Percentiles rank a stretch among this genome's conserved stretches.
phyloP scores from a whole-genome alignment of 441 rosid genomes.

The Theobroma grandiflorum region DNA sequence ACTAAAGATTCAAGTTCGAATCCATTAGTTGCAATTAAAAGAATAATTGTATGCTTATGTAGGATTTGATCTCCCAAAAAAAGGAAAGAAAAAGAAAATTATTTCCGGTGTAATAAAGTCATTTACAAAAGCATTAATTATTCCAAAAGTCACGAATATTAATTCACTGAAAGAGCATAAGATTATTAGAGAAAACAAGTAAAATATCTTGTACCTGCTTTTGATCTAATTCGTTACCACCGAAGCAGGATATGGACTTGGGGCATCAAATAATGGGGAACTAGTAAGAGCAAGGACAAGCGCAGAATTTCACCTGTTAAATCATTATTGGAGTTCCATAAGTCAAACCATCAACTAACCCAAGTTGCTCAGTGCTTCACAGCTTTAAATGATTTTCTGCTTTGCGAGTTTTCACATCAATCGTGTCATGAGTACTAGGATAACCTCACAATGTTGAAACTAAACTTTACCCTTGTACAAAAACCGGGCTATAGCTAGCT shows the following conservation, averaged over 20 bases:
- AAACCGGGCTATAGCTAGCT: background rate
- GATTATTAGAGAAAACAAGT: background rate
- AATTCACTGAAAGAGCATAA: background rate
- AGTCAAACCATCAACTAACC: slow-evolving; percentile 23
- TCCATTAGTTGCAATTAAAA: no score
- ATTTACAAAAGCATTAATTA: background rate
- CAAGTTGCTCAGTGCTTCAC: slow-evolving; percentile 26
- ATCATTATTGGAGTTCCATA: background rate
- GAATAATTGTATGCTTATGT: no score
- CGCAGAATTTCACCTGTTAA: background rate
- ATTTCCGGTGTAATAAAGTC: background rate
- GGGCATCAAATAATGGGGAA: background rate
- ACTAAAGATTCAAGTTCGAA: no score
- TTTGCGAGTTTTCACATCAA: slow-evolving; percentile 24
- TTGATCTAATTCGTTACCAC: background rate
- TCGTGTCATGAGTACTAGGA: slow-evolving; percentile 25
- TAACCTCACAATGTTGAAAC: slow-evolving; percentile 14
- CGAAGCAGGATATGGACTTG: background rate
- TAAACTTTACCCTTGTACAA: background rate
- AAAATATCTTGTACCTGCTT: background rate
- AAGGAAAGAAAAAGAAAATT: no score
- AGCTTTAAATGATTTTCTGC: slow-evolving; percentile 15
- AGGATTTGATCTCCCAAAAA: no score
- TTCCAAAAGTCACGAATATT: background rate
- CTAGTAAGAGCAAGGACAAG: background rate